Evolutionary conservation across 352 stramenopile genomes (phyloP).

Genomic region (Phytopythium vexans): DNA sequence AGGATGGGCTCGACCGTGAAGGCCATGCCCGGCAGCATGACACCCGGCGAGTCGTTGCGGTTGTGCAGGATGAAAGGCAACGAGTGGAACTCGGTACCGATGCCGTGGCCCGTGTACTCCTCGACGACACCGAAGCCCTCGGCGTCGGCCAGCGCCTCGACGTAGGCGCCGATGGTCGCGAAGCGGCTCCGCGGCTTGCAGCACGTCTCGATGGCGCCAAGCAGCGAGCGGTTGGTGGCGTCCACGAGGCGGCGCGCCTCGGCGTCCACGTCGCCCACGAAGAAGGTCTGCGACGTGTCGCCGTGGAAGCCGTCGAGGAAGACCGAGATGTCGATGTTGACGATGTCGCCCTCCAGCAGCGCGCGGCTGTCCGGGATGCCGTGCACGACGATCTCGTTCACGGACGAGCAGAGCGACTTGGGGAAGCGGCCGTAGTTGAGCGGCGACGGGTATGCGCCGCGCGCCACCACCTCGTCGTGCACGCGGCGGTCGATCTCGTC

Average conservation of each 20-base stretch:
- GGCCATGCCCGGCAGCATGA: conserved; percentile 92
- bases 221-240: conserved; percentile 78
- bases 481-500: conserved; percentile 93
- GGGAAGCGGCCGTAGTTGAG: conserved; percentile 94
- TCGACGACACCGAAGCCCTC: conserved; percentile 80
- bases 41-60: conserved; percentile 72
- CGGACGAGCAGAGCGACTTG: conserved; percentile 94
- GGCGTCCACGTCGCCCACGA: conserved; percentile 92
- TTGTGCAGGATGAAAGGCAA: conserved; percentile 94
- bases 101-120: conserved; percentile 97
- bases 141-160: conserved; percentile 86
- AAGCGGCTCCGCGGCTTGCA: conserved; percentile 93
- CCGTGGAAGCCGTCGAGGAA: conserved; percentile 94
- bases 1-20: conserved; percentile 99
- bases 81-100: conserved; percentile 94
- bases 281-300: conserved; percentile 97
- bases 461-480: conserved; percentile 88
- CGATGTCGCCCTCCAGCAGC: conserved; percentile 92
- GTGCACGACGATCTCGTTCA: conserved; percentile 98
- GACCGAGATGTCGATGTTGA: conserved; percentile 97
- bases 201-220: conserved; percentile 83
- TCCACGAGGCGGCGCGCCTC: conserved; percentile 86
- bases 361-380: conserved; percentile 93
- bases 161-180: conserved; percentile 91
- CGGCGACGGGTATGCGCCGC: conserved; percentile 87